Evolutionary conservation across 805 yeast genomes (phyloP).

Genomic region (Candida arabinofermentans): DNA sequence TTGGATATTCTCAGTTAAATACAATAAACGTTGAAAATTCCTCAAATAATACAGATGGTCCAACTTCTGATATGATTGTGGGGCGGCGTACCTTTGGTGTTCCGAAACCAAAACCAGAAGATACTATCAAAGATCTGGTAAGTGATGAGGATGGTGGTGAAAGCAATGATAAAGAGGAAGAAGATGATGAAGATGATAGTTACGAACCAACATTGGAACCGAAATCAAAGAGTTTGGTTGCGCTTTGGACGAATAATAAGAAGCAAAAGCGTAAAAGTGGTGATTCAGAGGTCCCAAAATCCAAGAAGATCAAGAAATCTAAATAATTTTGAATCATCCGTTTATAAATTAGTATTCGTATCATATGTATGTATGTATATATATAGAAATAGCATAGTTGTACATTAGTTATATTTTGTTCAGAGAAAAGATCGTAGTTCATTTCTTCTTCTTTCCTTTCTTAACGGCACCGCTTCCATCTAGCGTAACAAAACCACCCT

Average conservation of each 20-base stretch:
- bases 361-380: background rate
- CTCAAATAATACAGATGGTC: background rate
- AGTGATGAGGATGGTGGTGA: slow-evolving; percentile 11
- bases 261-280: slow-evolving; percentile 17
- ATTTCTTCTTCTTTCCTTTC: slow-evolving; percentile 31
- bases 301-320: slow-evolving; percentile 1
- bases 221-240: slow-evolving; percentile 8
- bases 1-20: slow-evolving; percentile 28
- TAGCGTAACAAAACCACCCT: slow-evolving; percentile 45
- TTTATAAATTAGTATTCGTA: background rate
- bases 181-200: slow-evolving; percentile 22
- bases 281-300: slow-evolving; percentile 7
- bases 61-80: slow-evolving; percentile 3
- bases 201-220: slow-evolving; percentile 10
- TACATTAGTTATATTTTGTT: too few relatives aligned
- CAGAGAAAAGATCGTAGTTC: background rate
- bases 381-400: background rate
- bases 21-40: slow-evolving; percentile 3
- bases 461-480: slow-evolving; percentile 8
- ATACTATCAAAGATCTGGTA: slow-evolving; percentile 15
- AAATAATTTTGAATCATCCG: background rate
- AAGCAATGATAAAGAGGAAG: slow-evolving; percentile 1
- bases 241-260: slow-evolving; percentile 10
- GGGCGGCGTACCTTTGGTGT: slow-evolving; percentile 30
- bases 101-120: background rate